Conservation (phyloP, 2,329 filamentous ascomycete species). For the Ascochyta viciae-villosae region DNA sequence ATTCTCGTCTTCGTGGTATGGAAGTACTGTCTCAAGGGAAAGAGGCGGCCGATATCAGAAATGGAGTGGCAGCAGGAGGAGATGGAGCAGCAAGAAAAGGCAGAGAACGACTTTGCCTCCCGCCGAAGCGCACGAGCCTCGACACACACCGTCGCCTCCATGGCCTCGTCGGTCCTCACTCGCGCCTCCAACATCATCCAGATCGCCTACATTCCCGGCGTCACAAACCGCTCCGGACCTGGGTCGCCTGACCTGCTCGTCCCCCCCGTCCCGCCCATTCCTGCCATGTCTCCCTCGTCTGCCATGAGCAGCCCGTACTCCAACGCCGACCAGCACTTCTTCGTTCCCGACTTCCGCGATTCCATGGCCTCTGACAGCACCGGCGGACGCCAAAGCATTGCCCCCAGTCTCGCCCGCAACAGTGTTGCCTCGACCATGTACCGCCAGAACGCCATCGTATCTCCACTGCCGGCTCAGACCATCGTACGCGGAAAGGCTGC, state of each 20-base stretch:
- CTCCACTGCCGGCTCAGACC: constrained; percentile 79
- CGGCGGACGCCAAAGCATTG: constrained; percentile 57
- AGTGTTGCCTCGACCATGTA: constrained; percentile 92
- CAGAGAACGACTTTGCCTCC: constrained; percentile 62
- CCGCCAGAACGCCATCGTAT: constrained; percentile 86
- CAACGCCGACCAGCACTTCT: constrained; percentile 81
- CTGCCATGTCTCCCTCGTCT: constrained; percentile 64
- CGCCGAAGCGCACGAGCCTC: constrained; percentile 72
- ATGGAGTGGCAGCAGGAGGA: constrained; percentile 64
- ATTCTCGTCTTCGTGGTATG: constrained; percentile 81
- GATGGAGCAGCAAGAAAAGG: constrained; percentile 63
- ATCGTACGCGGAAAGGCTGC: constrained; percentile 88
- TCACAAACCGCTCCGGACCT: constrained; percentile 87
- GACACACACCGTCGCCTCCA: constrained; percentile 85
- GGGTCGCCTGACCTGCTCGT: constrained; percentile 82
- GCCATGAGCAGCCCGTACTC: constrained; percentile 65
- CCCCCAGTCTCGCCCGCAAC: constrained; percentile 56
- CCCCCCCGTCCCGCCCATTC: constrained; percentile 93
- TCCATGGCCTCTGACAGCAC: constrained; percentile 87
- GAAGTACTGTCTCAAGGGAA: constrained; percentile 85
- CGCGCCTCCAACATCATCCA: constrained; percentile 98
- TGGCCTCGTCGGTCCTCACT: constrained; percentile 94
- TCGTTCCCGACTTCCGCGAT: constrained; percentile 89
- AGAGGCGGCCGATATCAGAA: constrained; percentile 68
- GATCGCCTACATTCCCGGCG: constrained; percentile 97